Evolutionary conservation across 164 flowering plant species (phyloP), one percentile per base, ranked within the genome.

Genomic region (Cinnamomum chago): DNA sequence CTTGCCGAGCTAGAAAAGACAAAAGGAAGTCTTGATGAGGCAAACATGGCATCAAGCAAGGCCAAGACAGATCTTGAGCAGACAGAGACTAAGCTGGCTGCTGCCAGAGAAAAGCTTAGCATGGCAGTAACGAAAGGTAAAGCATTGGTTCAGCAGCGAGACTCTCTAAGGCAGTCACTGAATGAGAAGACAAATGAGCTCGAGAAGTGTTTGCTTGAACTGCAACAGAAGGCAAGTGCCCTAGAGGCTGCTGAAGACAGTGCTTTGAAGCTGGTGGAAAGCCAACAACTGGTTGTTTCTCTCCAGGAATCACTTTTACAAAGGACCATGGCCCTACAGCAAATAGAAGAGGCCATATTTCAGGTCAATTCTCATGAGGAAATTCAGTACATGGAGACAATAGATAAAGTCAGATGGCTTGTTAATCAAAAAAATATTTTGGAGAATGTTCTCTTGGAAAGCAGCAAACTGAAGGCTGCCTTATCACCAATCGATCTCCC

Each of bases 91-190:
- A 87, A 81, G 78, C 84, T 76, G 84, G 83, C 83, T 72, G 88
- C 82, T 76, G 79, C 85, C 51, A 95, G 86, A 84, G 98, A 95
- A 81, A 95, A 95, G 86, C 96, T 95, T 71, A 85, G 88, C 78
- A 77, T 95, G 91, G 98, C 99, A 75, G 99, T 95, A 76, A 89
- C 96, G 67, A 95, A 93, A 82, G 99, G 99, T 24, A 95, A 95
- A 84, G 92, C 93, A 52, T 84, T 95, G 85, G 96, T 95, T 76
- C 99, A 95, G 83, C 93, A 93, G 74, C 79, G 97, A 68, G 97
- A 95, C 74, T 83, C 89, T 5, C 77, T 93, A 80, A 90, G 86
- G 84, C 92, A 87, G 69, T 76, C 89, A 24, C 72, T 93, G 30
- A 86, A 87, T 67, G 97, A 93, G 70, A 95, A 93, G 80, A 76